phyloP scores from a whole-genome alignment of 1,139 yeast genomes.

The Pichia terricola region DNA sequence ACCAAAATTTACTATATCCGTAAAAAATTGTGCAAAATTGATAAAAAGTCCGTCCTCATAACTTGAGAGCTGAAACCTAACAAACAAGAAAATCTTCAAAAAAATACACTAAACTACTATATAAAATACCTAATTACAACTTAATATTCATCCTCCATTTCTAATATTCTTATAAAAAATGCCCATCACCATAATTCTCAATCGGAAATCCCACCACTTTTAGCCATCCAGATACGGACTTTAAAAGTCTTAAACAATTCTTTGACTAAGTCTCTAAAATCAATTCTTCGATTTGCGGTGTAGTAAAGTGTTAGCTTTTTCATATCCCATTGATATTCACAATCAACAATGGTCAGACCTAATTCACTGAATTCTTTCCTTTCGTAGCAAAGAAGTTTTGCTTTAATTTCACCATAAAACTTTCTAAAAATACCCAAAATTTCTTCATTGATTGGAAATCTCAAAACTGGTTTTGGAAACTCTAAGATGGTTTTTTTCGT shows the following conservation, averaged over 20 bases:
- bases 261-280: slow-evolving; percentile 84
- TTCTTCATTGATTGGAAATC: slow-evolving; percentile 58
- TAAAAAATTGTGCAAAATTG: too few species aligned
- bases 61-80: too few species aligned
- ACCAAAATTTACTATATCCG: too few species aligned
- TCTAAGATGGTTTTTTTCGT: slow-evolving; percentile 36
- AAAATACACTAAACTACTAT: too few species aligned
- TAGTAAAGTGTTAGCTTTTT: slow-evolving; percentile 90
- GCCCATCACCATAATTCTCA: too few species aligned
- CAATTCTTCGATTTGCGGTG: slow-evolving; percentile 69
- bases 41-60: too few species aligned
- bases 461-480: slow-evolving; percentile 66
- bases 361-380: slow-evolving; percentile 40
- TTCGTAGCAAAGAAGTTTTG: slow-evolving; percentile 50
- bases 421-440: slow-evolving; percentile 50
- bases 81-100: too few species aligned
- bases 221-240: slow-evolving; percentile 93
- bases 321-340: slow-evolving; percentile 93
- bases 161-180: too few species aligned
- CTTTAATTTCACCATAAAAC: slow-evolving; percentile 63
- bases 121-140: too few species aligned
- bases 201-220: slow-evolving; percentile 38
- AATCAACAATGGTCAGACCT: slow-evolving; percentile 33
- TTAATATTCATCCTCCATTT: too few species aligned
- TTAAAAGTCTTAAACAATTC: slow-evolving; percentile 89